Evolutionary conservation across 2,329 filamentous ascomycete genomes (phyloP), one percentile per base, ranked within the genome.

Genomic region (Pestalotiopsis sp.): DNA sequence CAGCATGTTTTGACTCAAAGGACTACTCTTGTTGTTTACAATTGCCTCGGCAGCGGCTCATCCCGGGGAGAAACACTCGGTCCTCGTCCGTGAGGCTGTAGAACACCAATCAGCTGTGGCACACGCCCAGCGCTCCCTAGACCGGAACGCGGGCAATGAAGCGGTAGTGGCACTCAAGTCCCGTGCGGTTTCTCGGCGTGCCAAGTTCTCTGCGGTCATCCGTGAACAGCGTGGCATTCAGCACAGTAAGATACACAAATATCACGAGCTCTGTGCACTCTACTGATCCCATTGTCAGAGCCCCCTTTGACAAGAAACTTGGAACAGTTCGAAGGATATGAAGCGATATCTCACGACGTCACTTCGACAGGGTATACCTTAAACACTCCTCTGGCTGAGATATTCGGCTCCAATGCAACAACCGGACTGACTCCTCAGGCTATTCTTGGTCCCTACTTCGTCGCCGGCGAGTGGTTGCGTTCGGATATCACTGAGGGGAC

Each of bases 401-500:
- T 77, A 66, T 77, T 77, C 63, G 70, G 68, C 60, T 72, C 71
- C 9, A 77, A 77, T 66, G 74, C 76, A 14, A 75, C 73, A 27
- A 73, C 73, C 14, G 69, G 74, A 41, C 74, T 77, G 67, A 73
- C 76, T 61, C 74, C 75, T 12, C 75, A 77, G 67, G 71, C 73
- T 27, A 77, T 73, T 17, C 76, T 77, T 38, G 76, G 76, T 0
- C 75, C 76, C 3, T 77, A 77, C 70, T 77, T 73, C 73, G 78
- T 83, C 56, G 74, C 74, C 36, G 79, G 80, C 25, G 76, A 77
- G 72, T 70, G 79, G n/a, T 80, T 82, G 67, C 74, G 80, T 72
- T 67, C 64, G 58, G 78, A 83, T 68, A 73, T 82, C 67, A 77
- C 76, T 25, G 81, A 83, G 20, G 76, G 73, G 56, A 72, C 81